phyloP scores from a whole-genome alignment of 768 basidiomycete species.

The Pholiota microspora region DNA sequence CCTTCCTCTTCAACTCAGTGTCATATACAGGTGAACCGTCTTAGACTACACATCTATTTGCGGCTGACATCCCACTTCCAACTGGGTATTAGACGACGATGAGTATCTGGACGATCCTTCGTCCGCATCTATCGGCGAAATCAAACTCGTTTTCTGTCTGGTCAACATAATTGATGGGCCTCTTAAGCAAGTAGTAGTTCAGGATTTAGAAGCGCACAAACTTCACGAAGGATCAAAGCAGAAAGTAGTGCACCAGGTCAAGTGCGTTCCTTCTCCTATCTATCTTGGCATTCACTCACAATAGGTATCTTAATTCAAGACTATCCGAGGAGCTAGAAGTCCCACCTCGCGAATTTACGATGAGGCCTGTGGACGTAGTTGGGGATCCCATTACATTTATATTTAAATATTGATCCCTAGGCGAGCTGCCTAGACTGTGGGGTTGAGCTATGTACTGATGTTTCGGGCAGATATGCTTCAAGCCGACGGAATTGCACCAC shows the following conservation, averaged over 20 bases:
- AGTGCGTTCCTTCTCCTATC: background rate
- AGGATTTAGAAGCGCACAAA: background rate
- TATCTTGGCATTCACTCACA: background rate
- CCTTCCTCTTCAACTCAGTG: background rate
- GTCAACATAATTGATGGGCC: background rate
- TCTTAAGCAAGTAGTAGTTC: background rate
- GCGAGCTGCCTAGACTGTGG: background rate
- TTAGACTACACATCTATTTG: background rate
- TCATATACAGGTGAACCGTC: background rate
- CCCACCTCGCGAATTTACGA: background rate
- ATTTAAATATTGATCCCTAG: conserved; percentile 1
- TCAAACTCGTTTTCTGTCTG: background rate
- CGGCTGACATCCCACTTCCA: background rate
- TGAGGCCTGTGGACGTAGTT: background rate
- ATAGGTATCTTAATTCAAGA: background rate
- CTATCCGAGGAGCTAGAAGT: background rate
- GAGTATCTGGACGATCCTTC: background rate
- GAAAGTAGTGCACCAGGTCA: background rate
- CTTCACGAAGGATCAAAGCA: background rate
- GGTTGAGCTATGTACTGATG: too few relatives aligned
- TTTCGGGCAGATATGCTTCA: background rate
- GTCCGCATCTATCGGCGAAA: background rate
- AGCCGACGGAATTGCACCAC: background rate
- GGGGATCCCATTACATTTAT: background rate
- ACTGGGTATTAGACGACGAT: background rate